These are phyloP conservation scores for Pyrenula aspistea DNA, from an alignment of 495 filamentous ascomycete species.

Conservation along the genomic window DNA sequence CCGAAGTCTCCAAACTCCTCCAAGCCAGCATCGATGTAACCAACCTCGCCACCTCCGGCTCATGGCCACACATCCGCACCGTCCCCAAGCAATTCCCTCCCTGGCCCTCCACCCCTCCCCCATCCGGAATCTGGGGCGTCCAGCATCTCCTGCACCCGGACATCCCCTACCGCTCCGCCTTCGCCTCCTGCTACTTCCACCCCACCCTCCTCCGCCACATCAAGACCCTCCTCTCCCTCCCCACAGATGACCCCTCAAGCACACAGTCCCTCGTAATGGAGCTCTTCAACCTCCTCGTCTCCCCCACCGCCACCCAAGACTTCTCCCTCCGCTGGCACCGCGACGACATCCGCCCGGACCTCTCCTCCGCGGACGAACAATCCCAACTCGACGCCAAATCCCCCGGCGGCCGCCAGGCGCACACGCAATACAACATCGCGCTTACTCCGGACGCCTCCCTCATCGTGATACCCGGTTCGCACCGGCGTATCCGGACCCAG, in stretches of 20 bases:
- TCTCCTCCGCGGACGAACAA: conserved; percentile 42
- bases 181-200: conserved; percentile 56
- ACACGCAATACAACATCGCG: conserved; percentile 72
- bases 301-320: conserved; percentile 39
- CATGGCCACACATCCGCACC: conserved; percentile 70
- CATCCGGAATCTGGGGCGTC: conserved; percentile 70
- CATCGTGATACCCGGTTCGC: conserved; percentile 60
- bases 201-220: conserved; percentile 41
- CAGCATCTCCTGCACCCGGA: conserved; percentile 70
- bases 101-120: conserved; percentile 43
- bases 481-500: conserved; percentile 52
- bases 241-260: conserved; percentile 13
- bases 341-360: conserved; percentile 56
- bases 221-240: conserved; percentile 40
- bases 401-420: conserved; percentile 36
- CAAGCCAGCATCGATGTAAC: conserved; percentile 39
- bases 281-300: conserved; percentile 66
- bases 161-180: conserved; percentile 40
- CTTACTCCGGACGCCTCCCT: conserved; percentile 55
- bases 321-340: conserved; percentile 70
- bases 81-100: conserved; percentile 81
- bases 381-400: conserved; percentile 26
- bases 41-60: conserved; percentile 41
- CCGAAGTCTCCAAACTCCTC: conserved; percentile 41
- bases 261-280: conserved; percentile 57